Evolutionary conservation across 2,329 filamentous ascomycete genomes (phyloP).

Genomic region (Monosporascus sp.): DNA sequence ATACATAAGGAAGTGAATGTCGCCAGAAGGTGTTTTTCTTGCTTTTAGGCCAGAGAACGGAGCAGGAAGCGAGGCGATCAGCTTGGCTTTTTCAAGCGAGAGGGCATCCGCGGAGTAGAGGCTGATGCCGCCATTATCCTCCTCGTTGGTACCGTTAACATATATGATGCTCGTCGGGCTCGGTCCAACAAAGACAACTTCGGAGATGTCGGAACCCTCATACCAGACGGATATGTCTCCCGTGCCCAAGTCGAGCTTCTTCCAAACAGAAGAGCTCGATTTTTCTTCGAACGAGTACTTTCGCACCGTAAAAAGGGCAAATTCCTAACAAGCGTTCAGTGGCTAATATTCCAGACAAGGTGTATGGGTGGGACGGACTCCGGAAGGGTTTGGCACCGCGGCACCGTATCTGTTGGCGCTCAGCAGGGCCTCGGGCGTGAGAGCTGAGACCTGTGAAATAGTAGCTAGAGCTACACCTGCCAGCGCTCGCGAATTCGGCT

Average conservation of each 20-base stretch:
- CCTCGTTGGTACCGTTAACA: constrained; percentile 43
- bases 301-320: constrained; percentile 43
- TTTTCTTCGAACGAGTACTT: constrained; percentile 52
- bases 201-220: constrained; percentile 47
- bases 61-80: constrained; percentile 31
- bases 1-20: constrained; percentile 36
- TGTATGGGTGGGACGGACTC: constrained; percentile 18
- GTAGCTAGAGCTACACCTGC: constrained; percentile 20
- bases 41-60: constrained; percentile 35
- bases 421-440: constrained; percentile 28
- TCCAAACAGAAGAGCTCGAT: constrained; percentile 28
- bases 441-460: constrained; percentile 21
- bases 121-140: constrained; percentile 35
- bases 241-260: constrained; percentile 49
- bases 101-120: constrained; percentile 32
- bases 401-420: constrained; percentile 27
- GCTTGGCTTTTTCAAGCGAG: constrained; percentile 19
- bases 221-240: constrained; percentile 49
- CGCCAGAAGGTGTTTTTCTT: constrained; percentile 22
- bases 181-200: constrained; percentile 52
- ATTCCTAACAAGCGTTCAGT: constrained; percentile 25
- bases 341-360: not conserved
- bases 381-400: constrained; percentile 27
- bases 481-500: constrained; percentile 22
- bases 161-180: constrained; percentile 41